Evolutionary conservation across 176 grass and related monocot species (phyloP), one percentile per base, ranked within the genome.

Genomic region (Aechmea fasciata): DNA sequence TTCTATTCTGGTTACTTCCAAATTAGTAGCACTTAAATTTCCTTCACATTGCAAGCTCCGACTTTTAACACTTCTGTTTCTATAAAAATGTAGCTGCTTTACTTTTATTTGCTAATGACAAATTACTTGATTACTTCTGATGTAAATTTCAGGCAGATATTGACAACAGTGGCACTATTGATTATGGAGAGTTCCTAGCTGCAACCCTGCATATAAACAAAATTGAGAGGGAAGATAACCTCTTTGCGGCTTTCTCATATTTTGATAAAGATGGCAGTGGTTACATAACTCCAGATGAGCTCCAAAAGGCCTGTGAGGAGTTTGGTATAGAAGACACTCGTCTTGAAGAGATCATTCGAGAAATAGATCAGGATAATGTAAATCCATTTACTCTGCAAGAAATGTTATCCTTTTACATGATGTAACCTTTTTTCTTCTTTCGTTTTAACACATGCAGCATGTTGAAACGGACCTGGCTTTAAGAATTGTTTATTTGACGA

Each of bases 311-410:
- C 11, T 96, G 92, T 13, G 92, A 96, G 57, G 92, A 96, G 19
- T 96, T 96, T 78, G 88, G 88, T 48, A 89, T 96, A 66, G 72
- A 64, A 72, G 92, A 96, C 78, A 79, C 63, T n/a, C 83, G 75
- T 72, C 76, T 96, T 51, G 92, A 91, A 66, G 92, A 91, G 68
- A 89, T 91, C 52, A 96, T 96, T 70, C 81, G 53, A 62, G 92
- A 96, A 73, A 86, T 96, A 52, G 92, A 96, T 75, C 88, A 96
- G 72, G 92, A 96, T 71, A 96, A 96, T 89, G 88, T 96, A 75
- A 83, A 67, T 67, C 25, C 47, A 53, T 73, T 12, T 64, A 2
- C 29, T 67, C 2, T 51, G 33, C 33, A 41, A 41, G 33, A 41
- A 41, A 41, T 41, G 5, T 41, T 41, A 41, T 41, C 33, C 33